Evolutionary conservation across 495 filamentous ascomycete species (phyloP).

Genomic region (Friedmanniomyces endolithicus): DNA sequence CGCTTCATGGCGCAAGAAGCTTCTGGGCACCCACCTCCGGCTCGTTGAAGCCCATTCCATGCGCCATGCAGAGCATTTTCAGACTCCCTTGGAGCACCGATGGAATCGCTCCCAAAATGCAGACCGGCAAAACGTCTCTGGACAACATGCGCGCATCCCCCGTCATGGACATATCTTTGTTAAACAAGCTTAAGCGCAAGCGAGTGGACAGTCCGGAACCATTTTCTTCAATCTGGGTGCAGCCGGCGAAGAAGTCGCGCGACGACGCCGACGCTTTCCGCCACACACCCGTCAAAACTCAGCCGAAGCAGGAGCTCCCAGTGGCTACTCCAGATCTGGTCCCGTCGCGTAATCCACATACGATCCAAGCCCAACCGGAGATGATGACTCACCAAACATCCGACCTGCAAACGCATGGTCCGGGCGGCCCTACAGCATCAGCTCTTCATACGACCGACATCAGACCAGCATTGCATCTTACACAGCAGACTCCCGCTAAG

Average conservation of each 20-base stretch:
- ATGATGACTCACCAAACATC: background rate
- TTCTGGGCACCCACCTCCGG: background rate
- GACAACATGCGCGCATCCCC: slow-evolving; percentile 27
- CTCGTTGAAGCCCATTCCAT: slow-evolving; percentile 10
- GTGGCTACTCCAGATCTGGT: background rate
- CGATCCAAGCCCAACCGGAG: background rate
- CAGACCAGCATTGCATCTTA: background rate
- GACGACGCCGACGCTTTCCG: background rate
- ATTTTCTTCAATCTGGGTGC: slow-evolving; percentile 13
- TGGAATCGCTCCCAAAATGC: slow-evolving; percentile 18
- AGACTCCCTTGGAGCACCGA: slow-evolving; percentile 30
- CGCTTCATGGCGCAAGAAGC: slow-evolving; percentile 8
- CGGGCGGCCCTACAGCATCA: background rate
- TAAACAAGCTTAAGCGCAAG: slow-evolving; percentile 30
- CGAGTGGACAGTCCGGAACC: slow-evolving; percentile 25
- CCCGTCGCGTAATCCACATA: background rate
- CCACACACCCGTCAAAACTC: slow-evolving; percentile 1
- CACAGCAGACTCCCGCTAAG: background rate
- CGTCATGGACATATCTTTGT: slow-evolving; percentile 27
- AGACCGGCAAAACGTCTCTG: slow-evolving; percentile 23
- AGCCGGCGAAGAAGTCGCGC: slow-evolving; percentile 21
- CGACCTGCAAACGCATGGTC: background rate
- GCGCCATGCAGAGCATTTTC: slow-evolving; percentile 32
- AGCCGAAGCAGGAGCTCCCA: background rate
- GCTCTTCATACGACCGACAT: background rate